A percentile compares a stretch with the other conserved stretches of the same genome.
Conservation (phyloP, 2,329 filamentous ascomycete species). For the Alternaria triticina region DNA sequence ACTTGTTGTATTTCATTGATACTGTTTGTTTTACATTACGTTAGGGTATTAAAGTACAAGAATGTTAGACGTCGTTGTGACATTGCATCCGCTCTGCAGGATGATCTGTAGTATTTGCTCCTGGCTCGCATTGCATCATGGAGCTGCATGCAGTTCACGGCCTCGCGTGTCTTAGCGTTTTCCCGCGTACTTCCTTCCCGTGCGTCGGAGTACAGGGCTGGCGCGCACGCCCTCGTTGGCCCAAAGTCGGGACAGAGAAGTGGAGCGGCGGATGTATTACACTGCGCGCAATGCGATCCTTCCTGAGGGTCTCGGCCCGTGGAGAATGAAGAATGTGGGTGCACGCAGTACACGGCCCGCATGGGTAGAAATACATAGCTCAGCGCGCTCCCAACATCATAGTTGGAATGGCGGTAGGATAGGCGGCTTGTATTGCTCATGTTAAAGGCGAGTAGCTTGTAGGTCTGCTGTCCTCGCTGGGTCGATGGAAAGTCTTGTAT, state of each 20-base stretch:
- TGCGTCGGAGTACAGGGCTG: background rate
- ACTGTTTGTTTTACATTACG: conserved; percentile 1
- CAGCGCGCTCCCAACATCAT: background rate
- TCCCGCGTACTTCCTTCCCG: conserved; percentile 2
- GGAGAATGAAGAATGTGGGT: background rate
- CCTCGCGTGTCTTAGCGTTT: background rate
- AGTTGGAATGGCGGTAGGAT: background rate
- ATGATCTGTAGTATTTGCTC: background rate
- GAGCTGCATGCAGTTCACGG: background rate
- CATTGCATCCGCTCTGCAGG: background rate
- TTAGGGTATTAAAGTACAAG: conserved; percentile 4
- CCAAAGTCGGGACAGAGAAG: conserved; percentile 18
- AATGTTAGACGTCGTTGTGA: background rate
- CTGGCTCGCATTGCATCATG: background rate
- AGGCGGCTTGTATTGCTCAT: background rate
- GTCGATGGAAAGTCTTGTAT: conserved; percentile 22
- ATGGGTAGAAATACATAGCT: background rate
- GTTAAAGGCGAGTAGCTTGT: conserved; percentile 32
- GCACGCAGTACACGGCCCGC: background rate
- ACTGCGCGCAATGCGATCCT: background rate
- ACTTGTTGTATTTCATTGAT: background rate
- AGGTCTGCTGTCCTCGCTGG: conserved; percentile 19
- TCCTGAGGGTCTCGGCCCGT: conserved; percentile 4
- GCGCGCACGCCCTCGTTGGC: conserved; percentile 17
- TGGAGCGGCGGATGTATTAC: background rate